Evolutionary conservation across 2,329 filamentous ascomycete genomes (phyloP), one percentile per base, ranked within the genome.

Genomic region (Bipolaris oryzae): DNA sequence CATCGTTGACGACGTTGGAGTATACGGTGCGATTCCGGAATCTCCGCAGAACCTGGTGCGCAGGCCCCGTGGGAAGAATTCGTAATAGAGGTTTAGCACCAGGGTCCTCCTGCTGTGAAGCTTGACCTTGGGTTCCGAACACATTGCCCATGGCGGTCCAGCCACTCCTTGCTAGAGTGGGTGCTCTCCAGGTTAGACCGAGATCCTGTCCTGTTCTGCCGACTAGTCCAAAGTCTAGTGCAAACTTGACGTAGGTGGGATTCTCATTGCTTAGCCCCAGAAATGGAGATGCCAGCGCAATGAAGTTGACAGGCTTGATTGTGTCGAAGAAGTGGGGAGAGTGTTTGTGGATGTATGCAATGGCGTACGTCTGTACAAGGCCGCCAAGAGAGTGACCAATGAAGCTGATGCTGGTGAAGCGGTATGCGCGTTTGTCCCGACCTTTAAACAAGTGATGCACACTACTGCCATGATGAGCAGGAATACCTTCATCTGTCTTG

Each of bases 1-100:
- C 94, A 76, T 98, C 94, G 71, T 98, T 98, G 65, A 98, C 94
- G 11, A 98, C 93, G 69, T 98, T 98, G 1, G 93, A 96, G 74
- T 98, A 98, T 1, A 97, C 83, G 0, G 95, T 98, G 15, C 94
- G 84, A 73, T 96, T 96, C 20, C 91, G 84, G 75, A 98, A 98
- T 77, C 91, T 92, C 72, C 89, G 88, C 38, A 98, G 78, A 1
- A 93, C 94, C 52, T 87, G 85, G 74, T 97, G 93, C 6, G 94
- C 95, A 15, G 94, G 93, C 0, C 94, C 94, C 7, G 91, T 96
- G 0, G 95, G 94, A 21, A 98, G 78, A 61, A 98, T 96, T 18
- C 94, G 85, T 18, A 98, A 79, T 35, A 98, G 79, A 2, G 94
- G 94, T 74, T 98, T 98, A 0, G 92, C 89, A 55, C 92, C 90